Evolutionary conservation across 495 filamentous ascomycete species (phyloP).

Genomic region (Penicillium antarcticum): DNA sequence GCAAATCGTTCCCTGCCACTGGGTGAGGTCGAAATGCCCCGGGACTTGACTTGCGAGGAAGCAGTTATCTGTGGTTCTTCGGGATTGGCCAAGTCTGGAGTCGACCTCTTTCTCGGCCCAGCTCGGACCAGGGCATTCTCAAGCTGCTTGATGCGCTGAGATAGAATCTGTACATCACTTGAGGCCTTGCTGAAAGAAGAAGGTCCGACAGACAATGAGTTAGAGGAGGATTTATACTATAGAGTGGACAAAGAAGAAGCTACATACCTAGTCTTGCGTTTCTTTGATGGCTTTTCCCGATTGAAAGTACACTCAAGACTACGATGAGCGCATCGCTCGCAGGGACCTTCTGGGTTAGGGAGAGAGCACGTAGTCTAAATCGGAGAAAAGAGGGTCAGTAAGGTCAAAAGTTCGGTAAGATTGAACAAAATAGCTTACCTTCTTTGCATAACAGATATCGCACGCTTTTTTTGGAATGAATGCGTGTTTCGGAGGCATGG

Average conservation of each 20-base stretch:
- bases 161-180: slow-evolving; percentile 5
- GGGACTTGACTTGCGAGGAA: not conserved
- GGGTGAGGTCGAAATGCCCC: not conserved
- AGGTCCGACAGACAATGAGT: too few species aligned
- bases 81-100: not conserved
- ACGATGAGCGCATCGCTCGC: slow-evolving; percentile 13
- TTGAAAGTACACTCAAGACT: slow-evolving; percentile 16
- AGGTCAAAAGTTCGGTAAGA: not conserved
- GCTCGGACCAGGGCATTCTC: slow-evolving; percentile 1
- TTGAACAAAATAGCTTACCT: not conserved
- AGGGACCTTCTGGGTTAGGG: slow-evolving; percentile 10
- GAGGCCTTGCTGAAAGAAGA: not conserved
- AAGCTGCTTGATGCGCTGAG: slow-evolving; percentile 10
- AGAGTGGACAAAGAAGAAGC: too few species aligned
- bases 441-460: slow-evolving; percentile 6
- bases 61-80: not conserved
- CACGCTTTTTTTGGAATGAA: slow-evolving; percentile 7
- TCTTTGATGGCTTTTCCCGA: slow-evolving; percentile 13
- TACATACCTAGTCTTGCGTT: slow-evolving; percentile 5
- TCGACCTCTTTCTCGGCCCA: not conserved
- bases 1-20: not conserved
- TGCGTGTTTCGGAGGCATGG: not conserved
- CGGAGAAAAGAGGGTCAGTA: not conserved
- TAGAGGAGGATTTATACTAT: too few species aligned
- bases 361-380: slow-evolving; percentile 7